Evolutionary conservation across 495 filamentous ascomycete species (phyloP), one percentile per base, ranked within the genome.

Genomic region (Bacidia gigantensis): DNA sequence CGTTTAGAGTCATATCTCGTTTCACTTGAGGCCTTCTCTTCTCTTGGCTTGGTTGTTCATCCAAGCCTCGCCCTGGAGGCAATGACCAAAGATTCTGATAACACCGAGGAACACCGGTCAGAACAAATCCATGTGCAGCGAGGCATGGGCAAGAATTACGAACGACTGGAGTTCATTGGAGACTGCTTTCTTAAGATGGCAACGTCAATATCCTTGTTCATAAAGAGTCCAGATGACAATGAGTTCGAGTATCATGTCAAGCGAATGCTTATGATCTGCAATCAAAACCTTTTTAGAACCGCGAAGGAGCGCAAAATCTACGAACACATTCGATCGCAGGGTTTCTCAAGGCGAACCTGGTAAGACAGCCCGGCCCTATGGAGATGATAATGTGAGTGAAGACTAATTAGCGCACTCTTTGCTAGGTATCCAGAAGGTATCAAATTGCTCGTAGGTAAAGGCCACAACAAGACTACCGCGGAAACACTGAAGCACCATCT

Each of bases 111-210:
- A 44, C 82, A 89, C 53, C 72, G 72, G 10, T 70, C 68, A 11
- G 75, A 83, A 52, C 78, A 85, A 52, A 67, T 92, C 39, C 85
- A 90, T 56, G 72, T 87, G 21, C 85, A 87, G 58, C 69, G 77
- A 53, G 92, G 92, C 24, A 98, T 96, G 92, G 92, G 90, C 11
- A 87, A 82, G 50, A 96, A 97, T 57, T 98, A 98, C 59, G 92
- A 98, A 65, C 79, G 92, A 23, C 79, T 97, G 1, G 92, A 98
- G 53, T 93, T 97, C 56, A 72, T 97, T 12, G 92, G 92, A 0
- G 92, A 98, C 64, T 84, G 82, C 46, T 96, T 95, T 63, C 74
- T 98, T 40, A 98, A 98, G 69, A 88, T 95, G 82, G 86, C 86
- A 35, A 97, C 92, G 10, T 87, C 90, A 0, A 87, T 98, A 20